Evolutionary conservation across 805 yeast species (phyloP).

Genomic region (Kurtzmaniella fragi): DNA sequence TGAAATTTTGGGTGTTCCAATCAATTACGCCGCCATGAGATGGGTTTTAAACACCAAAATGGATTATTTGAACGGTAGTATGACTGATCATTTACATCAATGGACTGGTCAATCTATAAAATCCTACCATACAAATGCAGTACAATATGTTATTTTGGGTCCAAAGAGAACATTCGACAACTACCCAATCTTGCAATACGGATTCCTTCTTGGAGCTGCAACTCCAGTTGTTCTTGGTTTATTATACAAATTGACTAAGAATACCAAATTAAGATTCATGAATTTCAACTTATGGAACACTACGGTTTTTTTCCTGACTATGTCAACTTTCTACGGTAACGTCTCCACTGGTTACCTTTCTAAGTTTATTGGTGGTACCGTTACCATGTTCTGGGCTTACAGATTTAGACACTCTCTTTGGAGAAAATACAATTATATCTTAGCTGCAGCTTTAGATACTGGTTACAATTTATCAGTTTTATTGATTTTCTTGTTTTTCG

Average conservation of each 20-base stretch:
- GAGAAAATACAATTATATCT: conserved; percentile 41
- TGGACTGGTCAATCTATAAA: conserved; percentile 47
- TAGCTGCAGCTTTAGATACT: conserved; percentile 50
- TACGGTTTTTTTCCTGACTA: conserved; percentile 44
- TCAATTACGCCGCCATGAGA: conserved; percentile 43
- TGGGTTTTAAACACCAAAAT: conserved; percentile 41
- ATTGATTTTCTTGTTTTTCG: conserved; percentile 31
- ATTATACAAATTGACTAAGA: conserved; percentile 23
- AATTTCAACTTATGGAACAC: conserved; percentile 40
- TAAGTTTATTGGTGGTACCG: conserved; percentile 43
- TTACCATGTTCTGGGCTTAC: conserved; percentile 42
- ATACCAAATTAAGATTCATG: conserved; percentile 6
- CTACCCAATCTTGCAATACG: conserved; percentile 40
- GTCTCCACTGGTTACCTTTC: conserved; percentile 46
- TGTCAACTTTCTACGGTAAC: conserved; percentile 46
- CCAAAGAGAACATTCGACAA: conserved; percentile 40
- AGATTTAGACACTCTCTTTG: conserved; percentile 35
- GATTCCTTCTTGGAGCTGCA: conserved; percentile 36
- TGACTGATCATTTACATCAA: conserved; percentile 42
- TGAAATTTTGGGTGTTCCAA: conserved; percentile 48
- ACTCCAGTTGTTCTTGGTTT: conserved; percentile 31
- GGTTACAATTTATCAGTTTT: conserved; percentile 43
- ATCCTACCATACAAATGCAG: conserved; percentile 42
- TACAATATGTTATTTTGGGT: conserved; percentile 47
- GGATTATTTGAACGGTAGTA: conserved; percentile 28